phyloP scores from a whole-genome alignment of 2,329 filamentous ascomycete genomes.

The Corniculantispora saksenae region DNA sequence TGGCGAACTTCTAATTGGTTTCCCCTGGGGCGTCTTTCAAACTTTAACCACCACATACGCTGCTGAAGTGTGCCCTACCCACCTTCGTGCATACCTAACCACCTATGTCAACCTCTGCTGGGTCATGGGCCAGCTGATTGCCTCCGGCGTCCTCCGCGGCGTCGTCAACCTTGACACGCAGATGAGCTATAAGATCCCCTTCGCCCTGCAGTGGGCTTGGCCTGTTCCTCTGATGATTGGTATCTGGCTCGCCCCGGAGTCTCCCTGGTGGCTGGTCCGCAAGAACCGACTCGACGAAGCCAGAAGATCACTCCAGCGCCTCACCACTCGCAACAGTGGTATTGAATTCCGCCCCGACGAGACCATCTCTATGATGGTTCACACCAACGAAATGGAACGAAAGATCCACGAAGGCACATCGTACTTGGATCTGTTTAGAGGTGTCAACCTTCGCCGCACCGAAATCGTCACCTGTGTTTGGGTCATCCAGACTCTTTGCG shows the following conservation, averaged over 20 bases:
- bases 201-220: constrained; percentile 46
- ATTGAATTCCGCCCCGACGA: constrained; percentile 41
- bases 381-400: constrained; percentile 52
- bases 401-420: constrained; percentile 39
- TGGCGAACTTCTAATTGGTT: constrained; percentile 48
- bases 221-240: constrained; percentile 39
- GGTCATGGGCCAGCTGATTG: constrained; percentile 41
- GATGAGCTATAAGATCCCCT: constrained; percentile 47
- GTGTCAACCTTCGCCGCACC: constrained; percentile 46
- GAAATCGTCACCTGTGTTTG: constrained; percentile 48
- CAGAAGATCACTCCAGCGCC: constrained; percentile 39
- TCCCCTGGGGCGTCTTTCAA: constrained; percentile 50
- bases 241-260: constrained; percentile 42
- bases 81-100: constrained; percentile 50
- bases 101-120: constrained; percentile 37
- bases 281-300: constrained; percentile 37
- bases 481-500: constrained; percentile 43
- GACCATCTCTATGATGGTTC: constrained; percentile 51
- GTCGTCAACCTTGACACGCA: constrained; percentile 36
- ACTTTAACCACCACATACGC: constrained; percentile 51
- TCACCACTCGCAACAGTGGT: constrained; percentile 40
- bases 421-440: constrained; percentile 51
- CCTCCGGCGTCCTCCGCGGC: constrained; percentile 39
- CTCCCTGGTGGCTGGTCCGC: constrained; percentile 46
- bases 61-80: constrained; percentile 46